A percentile compares a stretch with the other conserved stretches of the same genome.
Conservation (phyloP, 257 asterid species). For the Hygrophila difformis region DNA sequence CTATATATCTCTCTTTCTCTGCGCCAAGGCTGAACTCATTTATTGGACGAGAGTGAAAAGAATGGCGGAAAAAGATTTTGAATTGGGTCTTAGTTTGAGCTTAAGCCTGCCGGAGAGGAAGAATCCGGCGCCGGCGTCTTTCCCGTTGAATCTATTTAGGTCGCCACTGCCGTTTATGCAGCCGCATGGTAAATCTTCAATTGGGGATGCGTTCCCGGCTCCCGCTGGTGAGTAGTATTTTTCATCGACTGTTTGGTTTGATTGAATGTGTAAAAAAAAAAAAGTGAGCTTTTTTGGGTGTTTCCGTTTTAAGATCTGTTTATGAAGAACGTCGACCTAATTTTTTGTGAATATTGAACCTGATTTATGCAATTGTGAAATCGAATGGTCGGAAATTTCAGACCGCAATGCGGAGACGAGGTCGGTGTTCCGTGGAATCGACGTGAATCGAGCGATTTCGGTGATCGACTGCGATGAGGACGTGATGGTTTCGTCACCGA, state of each 20-base stretch:
- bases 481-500: constrained; percentile 70
- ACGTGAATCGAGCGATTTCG: constrained; percentile 52
- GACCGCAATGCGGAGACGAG: constrained; percentile 44
- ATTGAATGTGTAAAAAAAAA: too few relatives aligned
- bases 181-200: constrained; percentile 17
- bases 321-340: too few relatives aligned
- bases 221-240: constrained; percentile 27
- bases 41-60: neutral
- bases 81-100: constrained; percentile 59
- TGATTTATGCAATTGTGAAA: too few relatives aligned
- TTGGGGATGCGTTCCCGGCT: constrained; percentile 27
- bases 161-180: constrained; percentile 41
- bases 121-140: constrained; percentile 24
- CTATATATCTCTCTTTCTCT: too few relatives aligned
- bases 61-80: constrained; percentile 59
- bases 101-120: constrained; percentile 33
- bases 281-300: too few relatives aligned
- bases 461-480: constrained; percentile 44
- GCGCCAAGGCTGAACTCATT: too few relatives aligned
- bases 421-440: constrained; percentile 45
- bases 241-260: too few relatives aligned
- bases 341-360: too few relatives aligned
- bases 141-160: constrained; percentile 42
- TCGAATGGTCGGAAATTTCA: constrained; percentile 13
- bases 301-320: too few relatives aligned